These are phyloP conservation scores for Arthrobotrys pseudoclavata DNA, from an alignment of 2,329 filamentous ascomycete species.

Conservation along the genomic window DNA sequence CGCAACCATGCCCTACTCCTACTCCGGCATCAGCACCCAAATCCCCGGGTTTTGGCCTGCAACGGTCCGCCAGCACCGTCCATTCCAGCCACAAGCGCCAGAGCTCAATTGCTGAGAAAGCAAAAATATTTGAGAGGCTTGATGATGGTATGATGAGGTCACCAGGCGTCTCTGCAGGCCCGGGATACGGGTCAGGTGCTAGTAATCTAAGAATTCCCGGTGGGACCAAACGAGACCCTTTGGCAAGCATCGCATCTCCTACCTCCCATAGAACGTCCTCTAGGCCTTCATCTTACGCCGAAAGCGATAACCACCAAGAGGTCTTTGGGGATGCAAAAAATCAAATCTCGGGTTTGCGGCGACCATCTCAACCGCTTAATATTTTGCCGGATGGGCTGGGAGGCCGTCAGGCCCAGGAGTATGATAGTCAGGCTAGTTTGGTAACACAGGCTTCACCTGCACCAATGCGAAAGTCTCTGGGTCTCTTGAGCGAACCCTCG, in stretches of 20 bases:
- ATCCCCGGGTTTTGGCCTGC: slow-evolving; percentile 41
- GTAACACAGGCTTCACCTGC: slow-evolving; percentile 35
- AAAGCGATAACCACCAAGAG: slow-evolving; percentile 24
- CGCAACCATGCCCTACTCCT: slow-evolving; percentile 48
- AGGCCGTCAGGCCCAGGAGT: slow-evolving; percentile 17
- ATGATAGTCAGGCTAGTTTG: slow-evolving; percentile 23
- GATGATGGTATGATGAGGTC: slow-evolving; percentile 44
- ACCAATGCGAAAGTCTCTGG: slow-evolving; percentile 44
- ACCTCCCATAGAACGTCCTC: slow-evolving; percentile 33
- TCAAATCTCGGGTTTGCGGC: slow-evolving; percentile 27
- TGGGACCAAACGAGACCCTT: slow-evolving; percentile 21
- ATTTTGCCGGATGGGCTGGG: slow-evolving; percentile 16
- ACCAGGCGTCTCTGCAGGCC: slow-evolving; percentile 18
- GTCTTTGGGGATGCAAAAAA: slow-evolving; percentile 23
- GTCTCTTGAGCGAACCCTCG: slow-evolving; percentile 44
- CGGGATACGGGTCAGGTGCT: slow-evolving; percentile 20
- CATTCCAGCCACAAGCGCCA: slow-evolving; percentile 43
- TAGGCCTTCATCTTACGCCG: slow-evolving; percentile 37
- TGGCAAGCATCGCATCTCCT: slow-evolving; percentile 29
- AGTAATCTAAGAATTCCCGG: slow-evolving; percentile 26
- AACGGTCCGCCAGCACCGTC: slow-evolving; percentile 36
- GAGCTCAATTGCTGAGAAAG: slow-evolving; percentile 50
- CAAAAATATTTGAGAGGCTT: slow-evolving; percentile 39
- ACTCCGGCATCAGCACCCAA: slow-evolving; percentile 32
- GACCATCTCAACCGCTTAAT: slow-evolving; percentile 30